Evolutionary conservation across 345 rosid genomes (phyloP), one percentile per base, ranked within the genome.

Genomic region (Abelmoschus esculentus): DNA sequence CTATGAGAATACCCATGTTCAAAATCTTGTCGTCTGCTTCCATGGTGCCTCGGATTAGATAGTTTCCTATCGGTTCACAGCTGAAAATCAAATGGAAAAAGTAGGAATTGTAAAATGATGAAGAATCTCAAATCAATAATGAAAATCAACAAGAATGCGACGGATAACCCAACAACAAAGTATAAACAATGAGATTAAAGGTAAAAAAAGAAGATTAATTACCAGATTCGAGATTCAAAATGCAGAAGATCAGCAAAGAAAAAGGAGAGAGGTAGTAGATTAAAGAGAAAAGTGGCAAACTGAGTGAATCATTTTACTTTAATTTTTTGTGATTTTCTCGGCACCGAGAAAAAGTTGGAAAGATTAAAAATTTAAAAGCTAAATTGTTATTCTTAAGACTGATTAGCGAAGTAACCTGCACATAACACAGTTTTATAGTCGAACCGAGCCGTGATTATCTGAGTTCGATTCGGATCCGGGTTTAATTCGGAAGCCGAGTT

Each of bases 11-110:
- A 70, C 90, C 83, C 75, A 77, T 77, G 67, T 89, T 93, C 69
- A 82, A 66, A 58, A 88, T 34, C 73, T 93, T 93, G 83, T 76
- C 84, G 19, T 77, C 91, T 56, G 69, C 70, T 71, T 88, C 95
- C 81, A 78, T 73, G 60, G 77, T 32, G 63, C 60, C 69, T 49
- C 40, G 55, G 61, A 28, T 57, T 57, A 26, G 61, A 57, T 28
- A 57, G 13, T 28, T 57, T 28, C 15, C 61, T 12, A 28, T 57
- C n/a, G 29, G 61, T 57, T 26, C 17, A 26, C 34, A 11, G 61
- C 34, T 57, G 61, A 57, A 57, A 26, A 57, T 26, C 61, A 57
- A 57, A 57, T 15, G 5, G 12, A 57, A 42, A 42, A 42, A 10
- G n/a, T 11, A 56, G 1, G 4, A 55, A 55, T 22, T 56, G 12